A percentile compares a stretch with the other conserved stretches of the same genome.
phyloP scores from a whole-genome alignment of 495 filamentous ascomycete species.

The Tuber calosporum region DNA sequence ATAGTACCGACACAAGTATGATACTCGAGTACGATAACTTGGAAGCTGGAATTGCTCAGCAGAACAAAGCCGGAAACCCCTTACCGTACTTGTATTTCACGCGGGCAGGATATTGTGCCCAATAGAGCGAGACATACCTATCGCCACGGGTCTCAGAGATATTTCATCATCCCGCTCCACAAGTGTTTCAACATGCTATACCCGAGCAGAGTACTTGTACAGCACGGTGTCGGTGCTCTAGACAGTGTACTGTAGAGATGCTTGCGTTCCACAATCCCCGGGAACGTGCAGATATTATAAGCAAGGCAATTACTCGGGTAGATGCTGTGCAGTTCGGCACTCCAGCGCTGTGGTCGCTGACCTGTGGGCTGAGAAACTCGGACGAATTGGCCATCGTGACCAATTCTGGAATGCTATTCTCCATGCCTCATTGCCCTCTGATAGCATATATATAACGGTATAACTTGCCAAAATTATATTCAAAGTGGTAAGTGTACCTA shows the following conservation, averaged over 20 bases:
- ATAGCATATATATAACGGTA: too few species aligned
- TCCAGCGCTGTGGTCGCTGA: too few species aligned
- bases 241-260: too few species aligned
- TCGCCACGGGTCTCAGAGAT: neutral
- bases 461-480: neutral
- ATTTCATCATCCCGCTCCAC: neutral
- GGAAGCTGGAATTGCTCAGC: neutral
- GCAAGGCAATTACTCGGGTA: neutral
- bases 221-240: too few species aligned
- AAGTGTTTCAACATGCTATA: neutral
- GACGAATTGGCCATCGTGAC: too few species aligned
- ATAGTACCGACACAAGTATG: too few species aligned
- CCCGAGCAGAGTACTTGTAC: too few species aligned
- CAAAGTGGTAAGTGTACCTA: neutral
- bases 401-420: neutral
- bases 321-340: neutral
- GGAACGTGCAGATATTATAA: neutral
- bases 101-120: neutral
- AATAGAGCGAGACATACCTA: neutral
- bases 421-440: neutral
- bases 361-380: too few species aligned
- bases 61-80: constrained; percentile 3
- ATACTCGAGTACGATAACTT: too few species aligned
- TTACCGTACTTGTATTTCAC: neutral
- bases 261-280: neutral